Evolutionary conservation across 2,329 filamentous ascomycete genomes (phyloP).

Genomic region (Neobulgaria alba): DNA sequence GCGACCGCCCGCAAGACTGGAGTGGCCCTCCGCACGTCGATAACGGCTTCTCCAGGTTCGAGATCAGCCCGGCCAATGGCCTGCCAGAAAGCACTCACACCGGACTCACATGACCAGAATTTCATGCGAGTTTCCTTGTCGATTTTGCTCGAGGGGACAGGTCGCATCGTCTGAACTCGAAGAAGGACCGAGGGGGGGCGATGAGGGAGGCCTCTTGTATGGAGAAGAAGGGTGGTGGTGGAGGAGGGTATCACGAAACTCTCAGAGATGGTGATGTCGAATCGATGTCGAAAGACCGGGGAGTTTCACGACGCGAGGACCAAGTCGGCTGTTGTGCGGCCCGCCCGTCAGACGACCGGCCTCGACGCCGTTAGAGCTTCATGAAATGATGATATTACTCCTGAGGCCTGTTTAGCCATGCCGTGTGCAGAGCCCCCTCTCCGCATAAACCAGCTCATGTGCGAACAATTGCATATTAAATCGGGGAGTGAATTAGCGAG

Average conservation of each 20-base stretch:
- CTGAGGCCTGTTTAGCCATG: no score
- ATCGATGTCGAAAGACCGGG: slow-evolving; percentile 10
- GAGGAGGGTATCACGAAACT: slow-evolving; percentile 11
- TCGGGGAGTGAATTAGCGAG: no score
- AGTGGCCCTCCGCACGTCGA: no score
- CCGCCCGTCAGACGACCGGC: no score
- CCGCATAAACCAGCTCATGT: background rate
- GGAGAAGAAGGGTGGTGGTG: slow-evolving; percentile 7
- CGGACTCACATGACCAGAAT: slow-evolving; percentile 25
- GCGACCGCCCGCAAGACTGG: no score
- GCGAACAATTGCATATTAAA: background rate
- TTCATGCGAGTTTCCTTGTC: slow-evolving; percentile 23
- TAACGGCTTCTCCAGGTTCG: background rate
- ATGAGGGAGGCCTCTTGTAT: no score
- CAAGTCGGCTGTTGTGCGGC: background rate
- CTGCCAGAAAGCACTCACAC: slow-evolving; percentile 20
- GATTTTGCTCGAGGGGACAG: slow-evolving; percentile 9
- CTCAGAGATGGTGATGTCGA: slow-evolving; percentile 11
- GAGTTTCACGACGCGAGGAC: background rate
- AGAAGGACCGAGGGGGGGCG: slow-evolving; percentile 13
- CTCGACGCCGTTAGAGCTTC: no score
- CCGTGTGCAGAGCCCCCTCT: no score
- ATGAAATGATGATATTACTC: no score
- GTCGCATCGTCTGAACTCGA: slow-evolving; percentile 14
- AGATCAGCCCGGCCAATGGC: slow-evolving; percentile 14